Evolutionary conservation across 2,329 filamentous ascomycete species (phyloP).

Genomic region (Trichoderma sp.): DNA sequence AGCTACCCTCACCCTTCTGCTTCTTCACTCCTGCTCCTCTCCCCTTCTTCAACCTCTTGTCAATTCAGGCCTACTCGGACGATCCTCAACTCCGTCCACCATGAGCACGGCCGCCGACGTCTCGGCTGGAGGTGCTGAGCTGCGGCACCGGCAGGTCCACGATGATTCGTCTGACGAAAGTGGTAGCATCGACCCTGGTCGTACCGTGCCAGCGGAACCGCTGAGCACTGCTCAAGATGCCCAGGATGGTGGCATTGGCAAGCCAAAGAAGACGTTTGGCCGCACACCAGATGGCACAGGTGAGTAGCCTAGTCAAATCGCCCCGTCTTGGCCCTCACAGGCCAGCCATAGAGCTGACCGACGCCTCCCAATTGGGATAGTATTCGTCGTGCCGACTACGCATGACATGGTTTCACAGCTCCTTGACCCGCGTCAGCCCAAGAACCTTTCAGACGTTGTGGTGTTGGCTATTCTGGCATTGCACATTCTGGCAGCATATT

Average conservation of each 20-base stretch:
- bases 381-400: slow-evolving; percentile 92
- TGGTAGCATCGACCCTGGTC: background rate
- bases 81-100: slow-evolving; percentile 20
- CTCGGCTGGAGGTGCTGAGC: slow-evolving; percentile 23
- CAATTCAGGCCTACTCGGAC: slow-evolving; percentile 6
- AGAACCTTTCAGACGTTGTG: slow-evolving; percentile 82
- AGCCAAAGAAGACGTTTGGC: slow-evolving; percentile 74
- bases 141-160: slow-evolving; percentile 31
- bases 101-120: slow-evolving; percentile 34
- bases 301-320: slow-evolving; percentile 46
- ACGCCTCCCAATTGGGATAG: slow-evolving; percentile 45
- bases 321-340: background rate
- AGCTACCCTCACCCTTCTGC: background rate
- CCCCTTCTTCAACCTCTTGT: background rate
- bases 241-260: background rate
- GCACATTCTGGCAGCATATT: slow-evolving; percentile 71
- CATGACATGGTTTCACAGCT: slow-evolving; percentile 99
- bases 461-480: slow-evolving; percentile 75
- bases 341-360: slow-evolving; percentile 18
- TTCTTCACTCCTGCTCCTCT: background rate
- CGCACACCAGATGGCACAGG: slow-evolving; percentile 86
- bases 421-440: slow-evolving; percentile 88
- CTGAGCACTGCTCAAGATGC: slow-evolving; percentile 7
- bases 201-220: slow-evolving; percentile 1
- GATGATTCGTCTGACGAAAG: slow-evolving; percentile 5